Evolutionary conservation across 129 eudicot species (phyloP).

Genomic region (Apium graveolens): DNA sequence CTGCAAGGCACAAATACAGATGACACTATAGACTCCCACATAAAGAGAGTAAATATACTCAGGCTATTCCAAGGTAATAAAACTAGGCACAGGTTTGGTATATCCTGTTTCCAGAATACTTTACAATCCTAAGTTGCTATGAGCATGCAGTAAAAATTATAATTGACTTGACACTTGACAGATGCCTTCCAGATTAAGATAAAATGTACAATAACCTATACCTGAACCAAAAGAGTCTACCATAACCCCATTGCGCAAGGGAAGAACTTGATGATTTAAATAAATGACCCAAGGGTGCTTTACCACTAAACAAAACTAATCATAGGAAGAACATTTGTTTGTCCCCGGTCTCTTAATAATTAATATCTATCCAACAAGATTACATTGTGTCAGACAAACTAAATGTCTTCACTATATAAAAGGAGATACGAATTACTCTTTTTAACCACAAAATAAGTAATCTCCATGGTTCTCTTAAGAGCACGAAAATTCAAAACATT

Average conservation of each 20-base stretch:
- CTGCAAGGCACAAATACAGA: not conserved
- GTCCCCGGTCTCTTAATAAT: not conserved
- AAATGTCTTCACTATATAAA: not conserved
- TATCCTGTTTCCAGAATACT: not conserved
- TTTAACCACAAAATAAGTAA: not conserved
- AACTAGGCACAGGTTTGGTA: not conserved
- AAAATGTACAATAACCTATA: not conserved
- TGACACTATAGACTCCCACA: not conserved
- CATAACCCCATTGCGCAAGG: not conserved
- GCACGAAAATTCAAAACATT: not conserved
- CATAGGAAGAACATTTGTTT: not conserved
- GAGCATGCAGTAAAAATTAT: not conserved
- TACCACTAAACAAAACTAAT: not conserved
- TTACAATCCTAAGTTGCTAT: not conserved
- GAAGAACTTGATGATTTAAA: not conserved
- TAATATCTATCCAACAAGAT: not conserved
- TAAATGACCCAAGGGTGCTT: not conserved
- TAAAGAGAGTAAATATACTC: not conserved
- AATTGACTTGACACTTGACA: not conserved
- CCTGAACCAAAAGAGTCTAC: not conserved
- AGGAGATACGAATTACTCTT: not conserved
- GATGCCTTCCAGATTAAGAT: not conserved
- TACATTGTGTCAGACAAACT: not conserved
- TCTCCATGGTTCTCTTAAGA: not conserved
- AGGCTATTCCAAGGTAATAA: not conserved